These are phyloP conservation scores for Papiliotrema fonsecae DNA, from an alignment of 1,284 basidiomycete species.

Conservation along the genomic window DNA sequence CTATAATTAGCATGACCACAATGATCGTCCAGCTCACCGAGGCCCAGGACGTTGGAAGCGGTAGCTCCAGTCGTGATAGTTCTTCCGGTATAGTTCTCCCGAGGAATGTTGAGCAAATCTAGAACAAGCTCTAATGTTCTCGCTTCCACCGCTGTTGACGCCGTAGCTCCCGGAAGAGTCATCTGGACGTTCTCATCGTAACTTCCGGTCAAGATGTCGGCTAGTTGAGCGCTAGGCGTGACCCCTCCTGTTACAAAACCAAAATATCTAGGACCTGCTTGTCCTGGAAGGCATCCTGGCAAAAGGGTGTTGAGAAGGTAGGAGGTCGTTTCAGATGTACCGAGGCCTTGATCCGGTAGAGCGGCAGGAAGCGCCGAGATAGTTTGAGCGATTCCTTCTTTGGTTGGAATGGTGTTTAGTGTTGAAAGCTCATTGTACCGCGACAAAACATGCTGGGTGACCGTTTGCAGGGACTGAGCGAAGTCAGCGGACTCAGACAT, in stretches of 20 bases:
- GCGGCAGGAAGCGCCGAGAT: constrained; percentile 24
- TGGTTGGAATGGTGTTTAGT: constrained; percentile 22
- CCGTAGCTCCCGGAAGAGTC: constrained; percentile 46
- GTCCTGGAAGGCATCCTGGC: constrained; percentile 46
- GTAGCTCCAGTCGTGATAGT: constrained; percentile 55
- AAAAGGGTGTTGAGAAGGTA: constrained; percentile 37
- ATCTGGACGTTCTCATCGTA: constrained; percentile 53
- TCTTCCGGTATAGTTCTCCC: constrained; percentile 42
- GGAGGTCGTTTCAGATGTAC: constrained; percentile 27
- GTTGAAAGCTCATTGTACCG: constrained; percentile 21
- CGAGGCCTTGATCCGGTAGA: constrained; percentile 38
- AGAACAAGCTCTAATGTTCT: constrained; percentile 49
- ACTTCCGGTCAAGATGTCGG: constrained; percentile 43
- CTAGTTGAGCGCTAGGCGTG: constrained; percentile 49
- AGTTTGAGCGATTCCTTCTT: constrained; percentile 10
- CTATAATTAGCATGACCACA: constrained; percentile 15
- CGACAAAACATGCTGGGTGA: constrained; percentile 20
- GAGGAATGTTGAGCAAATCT: constrained; percentile 47
- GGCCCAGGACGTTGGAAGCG: constrained; percentile 51
- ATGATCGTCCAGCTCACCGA: constrained; percentile 27
- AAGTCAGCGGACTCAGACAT: constrained; percentile 6
- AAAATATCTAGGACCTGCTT: constrained; percentile 51
- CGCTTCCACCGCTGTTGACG: constrained; percentile 48
- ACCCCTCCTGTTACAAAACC: constrained; percentile 53
- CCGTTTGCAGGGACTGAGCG: constrained; percentile 11